Conservation (phyloP, 1,139 yeast genomes). For the Kodamaea ohmeri region DNA sequence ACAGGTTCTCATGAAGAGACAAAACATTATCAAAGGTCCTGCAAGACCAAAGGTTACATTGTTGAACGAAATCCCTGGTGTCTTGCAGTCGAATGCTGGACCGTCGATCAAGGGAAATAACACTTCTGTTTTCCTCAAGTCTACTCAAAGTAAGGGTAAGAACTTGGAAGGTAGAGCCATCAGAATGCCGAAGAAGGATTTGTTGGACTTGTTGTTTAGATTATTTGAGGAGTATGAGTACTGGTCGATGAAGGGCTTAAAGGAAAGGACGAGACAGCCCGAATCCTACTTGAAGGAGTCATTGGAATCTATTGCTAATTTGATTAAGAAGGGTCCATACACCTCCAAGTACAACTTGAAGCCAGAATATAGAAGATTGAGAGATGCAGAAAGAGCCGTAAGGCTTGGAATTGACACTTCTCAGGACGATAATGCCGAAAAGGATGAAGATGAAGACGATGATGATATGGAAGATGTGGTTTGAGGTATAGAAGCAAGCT, state of each 20-base stretch:
- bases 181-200: conserved; percentile 90
- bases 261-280: conserved; percentile 94
- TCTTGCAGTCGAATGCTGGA: conserved; percentile 79
- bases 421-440: conserved; percentile 46
- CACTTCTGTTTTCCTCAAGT: conserved; percentile 58
- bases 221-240: conserved; percentile 93
- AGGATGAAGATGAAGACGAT: conserved; percentile 46
- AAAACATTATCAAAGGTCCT: conserved; percentile 42
- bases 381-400: conserved; percentile 74
- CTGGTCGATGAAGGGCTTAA: conserved; percentile 93
- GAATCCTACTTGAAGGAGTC: conserved; percentile 91
- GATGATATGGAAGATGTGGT: conserved; percentile 49
- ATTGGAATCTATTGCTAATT: conserved; percentile 81
- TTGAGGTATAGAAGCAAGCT: conserved; percentile 14
- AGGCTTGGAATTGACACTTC: conserved; percentile 45
- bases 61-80: conserved; percentile 82
- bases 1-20: conserved; percentile 46
- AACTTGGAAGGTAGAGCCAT: conserved; percentile 82
- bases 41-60: conserved; percentile 73
- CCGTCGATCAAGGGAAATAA: conserved; percentile 72
- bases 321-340: conserved; percentile 94
- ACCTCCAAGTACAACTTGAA: conserved; percentile 87
- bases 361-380: conserved; percentile 81
- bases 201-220: conserved; percentile 82
- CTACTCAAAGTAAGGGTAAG: conserved; percentile 32